A percentile compares a stretch with the other conserved stretches of the same genome.
Conservation (phyloP, 345 rosid species). For the Lumnitzera racemosa region DNA sequence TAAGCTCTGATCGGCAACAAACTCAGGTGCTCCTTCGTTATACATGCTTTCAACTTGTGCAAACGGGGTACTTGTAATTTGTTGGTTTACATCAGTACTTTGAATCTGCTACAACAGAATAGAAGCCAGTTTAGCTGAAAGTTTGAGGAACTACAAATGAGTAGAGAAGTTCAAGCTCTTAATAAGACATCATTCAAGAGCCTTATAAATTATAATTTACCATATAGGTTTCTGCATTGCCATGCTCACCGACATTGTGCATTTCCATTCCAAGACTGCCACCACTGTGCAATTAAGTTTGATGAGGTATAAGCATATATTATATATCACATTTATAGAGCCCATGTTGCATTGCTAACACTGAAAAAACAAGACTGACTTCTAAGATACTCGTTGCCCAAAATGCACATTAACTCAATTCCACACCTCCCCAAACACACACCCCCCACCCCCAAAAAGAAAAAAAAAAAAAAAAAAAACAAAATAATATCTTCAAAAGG, state of each 20-base stretch:
- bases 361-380: neutral
- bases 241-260: constrained; percentile 24
- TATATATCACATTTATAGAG: too few species aligned
- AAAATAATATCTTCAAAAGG: neutral
- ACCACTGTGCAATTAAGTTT: constrained; percentile 9
- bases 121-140: neutral
- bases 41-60: constrained; percentile 64
- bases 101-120: constrained; percentile 25
- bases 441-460: too few species aligned
- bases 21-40: constrained; percentile 71
- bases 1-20: constrained; percentile 61
- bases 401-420: neutral
- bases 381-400: neutral
- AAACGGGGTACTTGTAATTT: constrained; percentile 25
- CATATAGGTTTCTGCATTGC: constrained; percentile 30
- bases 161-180: constrained; percentile 1
- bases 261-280: constrained; percentile 37
- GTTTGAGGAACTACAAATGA: constrained; percentile 1
- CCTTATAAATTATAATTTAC: constrained; percentile 3
- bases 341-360: too few species aligned
- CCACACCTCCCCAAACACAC: neutral
- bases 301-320: neutral
- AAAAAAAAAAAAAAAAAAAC: neutral
- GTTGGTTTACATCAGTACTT: constrained; percentile 34
- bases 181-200: too few species aligned